Conservation (phyloP, 805 yeast genomes). For the Metschnikowia lachancei region DNA sequence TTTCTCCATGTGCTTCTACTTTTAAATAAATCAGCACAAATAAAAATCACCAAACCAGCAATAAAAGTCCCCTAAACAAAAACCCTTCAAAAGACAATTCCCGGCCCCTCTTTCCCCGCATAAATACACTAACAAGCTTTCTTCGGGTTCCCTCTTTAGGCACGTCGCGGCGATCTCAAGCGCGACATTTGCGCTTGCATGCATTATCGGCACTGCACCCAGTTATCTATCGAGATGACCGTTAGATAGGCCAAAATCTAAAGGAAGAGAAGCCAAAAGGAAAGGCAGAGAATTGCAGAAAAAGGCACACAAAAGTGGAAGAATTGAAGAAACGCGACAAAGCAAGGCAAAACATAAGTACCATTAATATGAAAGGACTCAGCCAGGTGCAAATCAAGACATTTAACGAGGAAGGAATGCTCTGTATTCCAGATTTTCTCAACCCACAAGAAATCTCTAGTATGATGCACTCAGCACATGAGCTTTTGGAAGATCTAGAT, state of each 20-base stretch:
- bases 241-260: neutral
- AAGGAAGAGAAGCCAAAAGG: neutral
- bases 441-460: conserved; percentile 36
- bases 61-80: no score
- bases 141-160: no score
- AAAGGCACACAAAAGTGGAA: neutral
- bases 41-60: no score
- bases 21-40: no score
- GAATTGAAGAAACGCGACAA: no score
- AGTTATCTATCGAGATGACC: neutral
- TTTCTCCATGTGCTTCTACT: no score
- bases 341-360: no score
- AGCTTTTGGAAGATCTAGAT: conserved; percentile 50
- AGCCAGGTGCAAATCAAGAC: conserved; percentile 48
- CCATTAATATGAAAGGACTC: conserved; percentile 23
- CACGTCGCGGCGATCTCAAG: neutral
- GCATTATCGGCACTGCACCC: neutral
- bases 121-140: no score
- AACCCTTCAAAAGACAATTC: no score
- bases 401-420: conserved; percentile 57
- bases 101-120: no score
- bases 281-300: no score
- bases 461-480: conserved; percentile 43
- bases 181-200: neutral
- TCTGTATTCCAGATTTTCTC: conserved; percentile 58